Evolutionary conservation across 192 early-diverging fungal genomes (phyloP).

Genomic region (Coemansia sp.): DNA sequence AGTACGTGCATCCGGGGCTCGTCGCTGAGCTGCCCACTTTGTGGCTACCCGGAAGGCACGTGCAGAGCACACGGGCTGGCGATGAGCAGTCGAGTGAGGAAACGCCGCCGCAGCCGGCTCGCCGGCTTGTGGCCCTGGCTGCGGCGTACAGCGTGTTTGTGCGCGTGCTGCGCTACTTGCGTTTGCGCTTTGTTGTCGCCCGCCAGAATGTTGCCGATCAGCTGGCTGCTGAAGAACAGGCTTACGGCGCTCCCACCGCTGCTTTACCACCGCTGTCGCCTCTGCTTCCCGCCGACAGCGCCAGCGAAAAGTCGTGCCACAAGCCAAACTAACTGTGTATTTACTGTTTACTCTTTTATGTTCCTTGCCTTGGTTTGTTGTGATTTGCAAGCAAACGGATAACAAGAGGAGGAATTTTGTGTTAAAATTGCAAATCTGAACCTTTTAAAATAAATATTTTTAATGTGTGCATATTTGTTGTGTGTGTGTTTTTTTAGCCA

Average conservation of each 20-base stretch:
- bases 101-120: neutral
- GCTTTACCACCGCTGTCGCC: neutral
- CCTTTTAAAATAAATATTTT: no score
- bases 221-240: neutral
- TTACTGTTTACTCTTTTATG: no score
- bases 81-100: no score
- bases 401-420: no score
- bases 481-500: no score
- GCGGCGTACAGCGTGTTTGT: neutral
- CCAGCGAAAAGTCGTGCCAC: neutral
- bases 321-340: no score
- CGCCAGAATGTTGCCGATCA: constrained; percentile 1
- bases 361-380: no score
- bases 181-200: neutral
- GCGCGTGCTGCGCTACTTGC: constrained; percentile 6
- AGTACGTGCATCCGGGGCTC: constrained; percentile 65
- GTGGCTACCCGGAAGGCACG: constrained; percentile 61
- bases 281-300: neutral
- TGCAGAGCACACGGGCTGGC: no score
- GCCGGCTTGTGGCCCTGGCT: neutral
- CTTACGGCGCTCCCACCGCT: neutral
- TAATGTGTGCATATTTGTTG: no score
- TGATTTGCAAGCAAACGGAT: no score
- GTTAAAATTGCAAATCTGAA: no score
- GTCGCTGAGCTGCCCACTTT: constrained; percentile 66